These are phyloP conservation scores for Coniochaeta sp. DNA, from an alignment of 2,329 filamentous ascomycete species.

Conservation along the genomic window DNA sequence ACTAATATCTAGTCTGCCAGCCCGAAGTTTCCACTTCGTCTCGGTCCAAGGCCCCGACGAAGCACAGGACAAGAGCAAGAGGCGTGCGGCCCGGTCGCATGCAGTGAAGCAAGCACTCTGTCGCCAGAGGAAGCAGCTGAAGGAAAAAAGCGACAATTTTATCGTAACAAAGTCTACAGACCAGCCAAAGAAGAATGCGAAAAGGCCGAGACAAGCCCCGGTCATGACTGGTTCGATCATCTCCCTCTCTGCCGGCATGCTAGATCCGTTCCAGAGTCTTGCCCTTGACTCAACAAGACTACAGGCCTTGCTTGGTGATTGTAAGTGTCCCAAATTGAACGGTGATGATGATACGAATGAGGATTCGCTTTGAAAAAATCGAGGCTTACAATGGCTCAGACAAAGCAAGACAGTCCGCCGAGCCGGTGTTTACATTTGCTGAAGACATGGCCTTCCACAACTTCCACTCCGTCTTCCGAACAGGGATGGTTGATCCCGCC, in stretches of 20 bases:
- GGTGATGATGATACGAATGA: background rate
- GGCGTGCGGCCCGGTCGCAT: slow-evolving; percentile 4
- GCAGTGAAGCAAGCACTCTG: slow-evolving; percentile 3
- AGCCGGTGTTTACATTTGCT: slow-evolving; percentile 29
- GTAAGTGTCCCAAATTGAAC: too few relatives aligned
- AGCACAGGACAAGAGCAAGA: slow-evolving; percentile 1
- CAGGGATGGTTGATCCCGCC: slow-evolving; percentile 24
- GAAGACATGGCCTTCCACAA: slow-evolving; percentile 29
- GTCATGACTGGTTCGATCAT: background rate
- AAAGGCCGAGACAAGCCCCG: background rate
- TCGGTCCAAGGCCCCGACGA: background rate
- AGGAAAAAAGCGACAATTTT: background rate
- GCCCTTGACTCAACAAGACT: slow-evolving; percentile 2
- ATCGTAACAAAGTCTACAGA: background rate
- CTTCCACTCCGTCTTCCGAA: slow-evolving; percentile 27
- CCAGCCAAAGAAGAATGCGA: background rate
- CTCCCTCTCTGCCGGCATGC: background rate
- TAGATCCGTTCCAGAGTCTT: slow-evolving; percentile 5
- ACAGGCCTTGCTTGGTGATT: background rate
- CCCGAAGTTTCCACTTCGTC: background rate
- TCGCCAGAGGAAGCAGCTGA: background rate
- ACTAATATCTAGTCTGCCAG: too few relatives aligned
- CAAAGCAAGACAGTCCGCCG: slow-evolving; percentile 16
- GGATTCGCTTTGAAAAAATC: background rate
- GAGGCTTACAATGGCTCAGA: slow-evolving; percentile 11